Conservation (phyloP, 2,329 filamentous ascomycete species). For the Trichophyton rubrum region DNA sequence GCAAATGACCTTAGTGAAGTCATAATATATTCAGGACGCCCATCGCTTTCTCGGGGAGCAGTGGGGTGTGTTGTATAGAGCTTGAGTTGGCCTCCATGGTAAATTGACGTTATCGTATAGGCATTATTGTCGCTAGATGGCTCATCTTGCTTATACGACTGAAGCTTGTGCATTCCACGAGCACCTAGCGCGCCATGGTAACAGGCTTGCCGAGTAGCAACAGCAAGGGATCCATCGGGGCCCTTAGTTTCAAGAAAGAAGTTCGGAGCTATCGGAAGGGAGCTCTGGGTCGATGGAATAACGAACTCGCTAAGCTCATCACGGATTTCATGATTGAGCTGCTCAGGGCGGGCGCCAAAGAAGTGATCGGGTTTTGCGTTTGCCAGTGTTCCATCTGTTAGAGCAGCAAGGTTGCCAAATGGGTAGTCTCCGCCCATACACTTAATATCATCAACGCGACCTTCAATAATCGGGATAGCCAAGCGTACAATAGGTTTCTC, state of each 20-base stretch:
- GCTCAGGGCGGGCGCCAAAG: slow-evolving; percentile 20
- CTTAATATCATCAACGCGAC: slow-evolving; percentile 14
- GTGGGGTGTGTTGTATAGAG: slow-evolving; percentile 6
- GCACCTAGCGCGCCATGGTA: slow-evolving; percentile 30
- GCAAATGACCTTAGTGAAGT: slow-evolving; percentile 3
- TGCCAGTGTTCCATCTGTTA: slow-evolving; percentile 23
- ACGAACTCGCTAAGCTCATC: slow-evolving; percentile 17
- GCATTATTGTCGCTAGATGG: slow-evolving; percentile 17
- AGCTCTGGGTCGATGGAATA: slow-evolving; percentile 20
- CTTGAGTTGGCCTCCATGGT: slow-evolving; percentile 8
- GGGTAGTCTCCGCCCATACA: slow-evolving; percentile 16
- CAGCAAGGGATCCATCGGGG: slow-evolving; percentile 20
- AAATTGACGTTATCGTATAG: slow-evolving; percentile 18
- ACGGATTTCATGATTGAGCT: slow-evolving; percentile 19
- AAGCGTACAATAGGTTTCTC: slow-evolving; percentile 24
- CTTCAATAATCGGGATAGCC: slow-evolving; percentile 22
- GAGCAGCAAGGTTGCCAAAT: slow-evolving; percentile 27
- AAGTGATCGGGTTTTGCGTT: slow-evolving; percentile 22
- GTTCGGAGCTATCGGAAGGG: slow-evolving; percentile 28
- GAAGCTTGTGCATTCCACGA: slow-evolving; percentile 28
- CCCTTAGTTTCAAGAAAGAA: slow-evolving; percentile 34
- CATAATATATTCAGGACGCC: slow-evolving; percentile 7
- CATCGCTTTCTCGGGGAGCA: background rate
- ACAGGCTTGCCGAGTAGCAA: slow-evolving; percentile 25
- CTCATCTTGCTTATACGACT: slow-evolving; percentile 23